These are phyloP conservation scores for Pseudogymnoascus sp. DNA, from an alignment of 2,329 filamentous ascomycete genomes.

Conservation along the genomic window DNA sequence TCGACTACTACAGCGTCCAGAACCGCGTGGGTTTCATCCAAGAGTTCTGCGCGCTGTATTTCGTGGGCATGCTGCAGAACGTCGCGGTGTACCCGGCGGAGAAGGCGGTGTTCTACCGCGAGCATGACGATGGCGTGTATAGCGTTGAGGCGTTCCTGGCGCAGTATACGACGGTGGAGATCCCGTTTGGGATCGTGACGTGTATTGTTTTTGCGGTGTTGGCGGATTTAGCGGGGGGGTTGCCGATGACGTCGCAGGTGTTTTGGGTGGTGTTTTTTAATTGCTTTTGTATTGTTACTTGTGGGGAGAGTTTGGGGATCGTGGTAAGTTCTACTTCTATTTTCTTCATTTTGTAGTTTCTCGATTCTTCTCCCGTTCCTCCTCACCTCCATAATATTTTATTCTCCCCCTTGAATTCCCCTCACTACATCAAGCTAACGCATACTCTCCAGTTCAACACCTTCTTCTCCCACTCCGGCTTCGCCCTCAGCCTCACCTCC, in stretches of 20 bases:
- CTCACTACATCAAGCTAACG: background rate
- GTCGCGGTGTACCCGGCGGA: constrained; percentile 66
- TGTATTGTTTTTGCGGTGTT: constrained; percentile 58
- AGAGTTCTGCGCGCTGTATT: constrained; percentile 62
- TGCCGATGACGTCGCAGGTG: constrained; percentile 53
- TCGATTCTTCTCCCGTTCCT: background rate
- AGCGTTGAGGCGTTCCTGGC: constrained; percentile 61
- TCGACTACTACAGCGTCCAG: constrained; percentile 62
- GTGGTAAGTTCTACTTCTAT: constrained; percentile 31
- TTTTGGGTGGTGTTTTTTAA: constrained; percentile 62
- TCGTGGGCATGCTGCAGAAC: constrained; percentile 72
- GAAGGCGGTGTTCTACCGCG: constrained; percentile 67
- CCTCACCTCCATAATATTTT: too few relatives aligned
- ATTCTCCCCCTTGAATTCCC: background rate
- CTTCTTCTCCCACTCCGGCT: constrained; percentile 64
- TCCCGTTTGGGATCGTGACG: constrained; percentile 62
- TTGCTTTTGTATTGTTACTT: constrained; percentile 64
- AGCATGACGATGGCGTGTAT: constrained; percentile 67
- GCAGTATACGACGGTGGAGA: constrained; percentile 60
- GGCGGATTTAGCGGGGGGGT: constrained; percentile 53
- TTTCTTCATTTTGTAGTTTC: background rate
- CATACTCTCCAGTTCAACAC: constrained; percentile 53
- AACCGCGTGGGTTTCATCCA: constrained; percentile 67
- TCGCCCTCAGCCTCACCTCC: constrained; percentile 65
- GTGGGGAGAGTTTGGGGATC: constrained; percentile 68